Percentiles rank a stretch among this genome's conserved stretches.
These are phyloP conservation scores for Dendrobium chrysotoxum DNA, from an alignment of 106 monocot species.

Conservation along the genomic window DNA sequence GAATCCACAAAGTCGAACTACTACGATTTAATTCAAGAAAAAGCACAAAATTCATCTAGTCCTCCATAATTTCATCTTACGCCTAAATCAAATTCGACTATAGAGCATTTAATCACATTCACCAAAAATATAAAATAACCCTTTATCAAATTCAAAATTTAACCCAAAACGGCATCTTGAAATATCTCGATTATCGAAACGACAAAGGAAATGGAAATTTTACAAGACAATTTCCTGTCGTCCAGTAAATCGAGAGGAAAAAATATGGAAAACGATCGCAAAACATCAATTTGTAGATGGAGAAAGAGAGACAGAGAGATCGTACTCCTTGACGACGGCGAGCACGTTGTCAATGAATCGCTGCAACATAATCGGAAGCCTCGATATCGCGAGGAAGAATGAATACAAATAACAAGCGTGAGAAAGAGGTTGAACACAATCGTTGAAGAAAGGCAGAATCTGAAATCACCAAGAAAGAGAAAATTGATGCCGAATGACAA, in stretches of 20 bases:
- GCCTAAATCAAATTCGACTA: neutral
- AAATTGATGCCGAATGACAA: neutral
- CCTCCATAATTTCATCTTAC: neutral
- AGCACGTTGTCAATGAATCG: slow-evolving; percentile 49
- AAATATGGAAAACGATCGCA: neutral
- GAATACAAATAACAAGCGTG: neutral
- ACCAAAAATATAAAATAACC: neutral
- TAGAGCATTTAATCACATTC: neutral
- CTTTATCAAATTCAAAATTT: neutral
- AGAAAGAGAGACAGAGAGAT: neutral
- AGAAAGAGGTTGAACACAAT: neutral
- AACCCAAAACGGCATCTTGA: neutral
- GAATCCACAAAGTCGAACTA: neutral
- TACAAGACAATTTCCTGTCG: neutral
- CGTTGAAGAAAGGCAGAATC: neutral
- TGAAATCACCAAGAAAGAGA: neutral
- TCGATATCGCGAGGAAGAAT: neutral
- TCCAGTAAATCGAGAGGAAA: neutral
- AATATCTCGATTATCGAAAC: neutral
- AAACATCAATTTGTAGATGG: neutral
- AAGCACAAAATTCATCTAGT: neutral
- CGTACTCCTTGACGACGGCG: slow-evolving; percentile 58
- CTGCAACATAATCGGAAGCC: slow-evolving; percentile 40
- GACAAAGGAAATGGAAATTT: neutral
- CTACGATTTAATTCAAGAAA: neutral